phyloP scores from a whole-genome alignment of 2,329 filamentous ascomycete species.

The Pseudogymnoascus sp. region DNA sequence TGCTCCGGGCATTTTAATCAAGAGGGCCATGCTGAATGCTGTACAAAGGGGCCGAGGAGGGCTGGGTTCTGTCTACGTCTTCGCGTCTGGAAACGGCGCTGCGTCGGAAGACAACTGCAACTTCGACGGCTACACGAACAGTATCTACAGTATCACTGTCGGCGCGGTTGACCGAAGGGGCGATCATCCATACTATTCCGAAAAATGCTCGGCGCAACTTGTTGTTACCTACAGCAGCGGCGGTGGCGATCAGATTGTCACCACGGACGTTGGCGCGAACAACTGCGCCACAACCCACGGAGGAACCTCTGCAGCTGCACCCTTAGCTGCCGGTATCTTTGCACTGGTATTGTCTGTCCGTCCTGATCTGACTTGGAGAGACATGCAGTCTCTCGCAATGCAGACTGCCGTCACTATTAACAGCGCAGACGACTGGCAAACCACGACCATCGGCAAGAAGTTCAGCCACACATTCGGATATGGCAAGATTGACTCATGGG shows the following conservation, averaged over 20 bases:
- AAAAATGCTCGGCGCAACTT: slow-evolving; percentile 88
- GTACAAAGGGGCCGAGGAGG: slow-evolving; percentile 79
- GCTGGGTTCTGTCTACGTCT: slow-evolving; percentile 87
- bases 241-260: slow-evolving; percentile 75
- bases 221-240: slow-evolving; percentile 97
- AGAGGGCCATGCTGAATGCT: slow-evolving; percentile 82
- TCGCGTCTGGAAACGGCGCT: slow-evolving; percentile 92
- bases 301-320: slow-evolving; percentile 90
- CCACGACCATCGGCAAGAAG: slow-evolving; percentile 69
- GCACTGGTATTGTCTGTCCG: slow-evolving; percentile 78
- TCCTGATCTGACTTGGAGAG: slow-evolving; percentile 84
- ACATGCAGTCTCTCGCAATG: slow-evolving; percentile 85
- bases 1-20: slow-evolving; percentile 78
- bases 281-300: slow-evolving; percentile 76
- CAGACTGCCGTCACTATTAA: slow-evolving; percentile 77
- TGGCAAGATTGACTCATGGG: slow-evolving; percentile 85
- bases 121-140: slow-evolving; percentile 98
- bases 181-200: slow-evolving; percentile 89
- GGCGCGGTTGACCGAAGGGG: slow-evolving; percentile 85
- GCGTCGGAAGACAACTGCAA: slow-evolving; percentile 89
- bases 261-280: slow-evolving; percentile 83
- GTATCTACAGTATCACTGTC: slow-evolving; percentile 98
- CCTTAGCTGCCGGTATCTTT: slow-evolving; percentile 84
- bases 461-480: slow-evolving; percentile 95
- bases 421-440: slow-evolving; percentile 69